Evolutionary conservation across 129 eudicot genomes (phyloP).

Genomic region (Saussurea involucrata): DNA sequence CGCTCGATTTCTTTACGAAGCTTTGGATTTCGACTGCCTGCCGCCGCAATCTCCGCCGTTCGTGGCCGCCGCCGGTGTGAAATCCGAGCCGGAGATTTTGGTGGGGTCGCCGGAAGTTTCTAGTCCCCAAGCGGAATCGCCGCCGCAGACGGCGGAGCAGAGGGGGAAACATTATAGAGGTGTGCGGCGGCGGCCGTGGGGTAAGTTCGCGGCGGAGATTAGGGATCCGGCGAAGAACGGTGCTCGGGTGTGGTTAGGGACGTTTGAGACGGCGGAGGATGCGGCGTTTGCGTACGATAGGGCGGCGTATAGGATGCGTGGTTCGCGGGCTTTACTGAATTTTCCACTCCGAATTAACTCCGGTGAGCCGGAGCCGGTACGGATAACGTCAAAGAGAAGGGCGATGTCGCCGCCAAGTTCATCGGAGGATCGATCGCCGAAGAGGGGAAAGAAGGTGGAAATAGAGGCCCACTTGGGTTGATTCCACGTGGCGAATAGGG

Average conservation of each 20-base stretch:
- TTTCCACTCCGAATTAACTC: constrained; percentile 74
- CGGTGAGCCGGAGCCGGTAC: constrained; percentile 79
- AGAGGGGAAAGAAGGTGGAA: constrained; percentile 41
- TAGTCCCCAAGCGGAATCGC: not conserved
- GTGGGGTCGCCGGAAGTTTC: not conserved
- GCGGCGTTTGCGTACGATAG: constrained; percentile 78
- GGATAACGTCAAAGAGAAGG: constrained; percentile 54
- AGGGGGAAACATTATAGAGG: constrained; percentile 67
- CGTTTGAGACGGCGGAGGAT: constrained; percentile 80
- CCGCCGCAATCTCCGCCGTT: not conserved
- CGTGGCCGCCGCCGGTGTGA: constrained; percentile 7
- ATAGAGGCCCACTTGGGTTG: not conserved
- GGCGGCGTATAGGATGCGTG: constrained; percentile 82
- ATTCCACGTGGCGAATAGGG: constrained; percentile 1
- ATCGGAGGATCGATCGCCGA: constrained; percentile 32
- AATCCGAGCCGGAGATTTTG: constrained; percentile 39
- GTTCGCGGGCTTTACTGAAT: constrained; percentile 73
- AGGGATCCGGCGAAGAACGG: constrained; percentile 89
- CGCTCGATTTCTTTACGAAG: constrained; percentile 34
- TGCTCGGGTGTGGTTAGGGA: constrained; percentile 84
- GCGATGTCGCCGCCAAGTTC: constrained; percentile 30
- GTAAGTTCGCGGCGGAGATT: constrained; percentile 84
- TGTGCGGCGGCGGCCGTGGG: constrained; percentile 83
- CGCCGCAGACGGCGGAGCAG: constrained; percentile 6
- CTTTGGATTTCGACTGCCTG: constrained; percentile 25